These are phyloP conservation scores for Quercus cerris DNA, from an alignment of 306 rosid genomes.

Conservation along the genomic window DNA sequence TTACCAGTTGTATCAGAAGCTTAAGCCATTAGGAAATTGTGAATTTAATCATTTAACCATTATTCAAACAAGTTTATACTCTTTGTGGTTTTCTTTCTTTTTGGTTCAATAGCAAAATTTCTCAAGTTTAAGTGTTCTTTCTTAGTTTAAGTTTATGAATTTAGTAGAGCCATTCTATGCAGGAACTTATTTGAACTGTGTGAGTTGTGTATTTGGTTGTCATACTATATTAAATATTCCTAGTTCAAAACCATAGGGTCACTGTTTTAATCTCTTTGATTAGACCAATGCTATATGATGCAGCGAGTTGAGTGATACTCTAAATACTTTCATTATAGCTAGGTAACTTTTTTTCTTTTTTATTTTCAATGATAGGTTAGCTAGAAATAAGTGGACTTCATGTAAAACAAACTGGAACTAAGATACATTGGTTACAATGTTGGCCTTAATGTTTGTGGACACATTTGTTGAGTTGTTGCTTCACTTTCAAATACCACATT, in stretches of 20 bases:
- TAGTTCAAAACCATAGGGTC: neutral
- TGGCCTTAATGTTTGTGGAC: neutral
- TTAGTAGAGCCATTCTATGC: neutral
- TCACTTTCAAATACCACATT: conserved; percentile 29
- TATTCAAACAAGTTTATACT: neutral
- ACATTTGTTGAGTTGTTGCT: conserved; percentile 8
- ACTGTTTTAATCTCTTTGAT: neutral
- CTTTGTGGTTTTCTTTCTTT: neutral
- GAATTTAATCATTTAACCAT: too few species aligned
- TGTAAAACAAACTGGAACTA: neutral
- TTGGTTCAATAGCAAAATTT: neutral
- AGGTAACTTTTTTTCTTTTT: neutral
- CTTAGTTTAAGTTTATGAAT: neutral
- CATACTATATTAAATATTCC: neutral
- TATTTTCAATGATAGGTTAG: neutral
- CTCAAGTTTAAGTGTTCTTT: neutral
- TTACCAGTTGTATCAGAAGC: too few species aligned
- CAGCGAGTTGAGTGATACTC: neutral
- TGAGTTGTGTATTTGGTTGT: neutral
- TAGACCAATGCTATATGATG: neutral
- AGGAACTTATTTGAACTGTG: neutral
- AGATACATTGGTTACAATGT: neutral
- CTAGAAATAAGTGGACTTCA: neutral
- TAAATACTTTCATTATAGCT: neutral
- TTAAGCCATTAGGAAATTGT: too few species aligned